Evolutionary conservation across 1,284 basidiomycete genomes (phyloP).

Genomic region (Neolentinus lepideus): DNA sequence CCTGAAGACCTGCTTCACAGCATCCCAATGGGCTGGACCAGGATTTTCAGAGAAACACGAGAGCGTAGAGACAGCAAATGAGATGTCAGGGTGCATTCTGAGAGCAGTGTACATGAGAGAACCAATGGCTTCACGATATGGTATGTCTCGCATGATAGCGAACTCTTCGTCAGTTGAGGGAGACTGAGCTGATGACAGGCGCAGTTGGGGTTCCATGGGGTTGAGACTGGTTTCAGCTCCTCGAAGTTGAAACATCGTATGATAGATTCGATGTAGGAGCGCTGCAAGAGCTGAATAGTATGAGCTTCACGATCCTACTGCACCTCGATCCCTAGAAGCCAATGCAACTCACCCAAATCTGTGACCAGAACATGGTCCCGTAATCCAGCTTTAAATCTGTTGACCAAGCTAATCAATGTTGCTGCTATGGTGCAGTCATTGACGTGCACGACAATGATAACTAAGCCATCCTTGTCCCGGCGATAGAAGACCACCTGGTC

Average conservation of each 20-base stretch:
- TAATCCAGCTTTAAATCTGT: conserved; percentile 6
- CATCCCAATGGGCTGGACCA: conserved; percentile 12
- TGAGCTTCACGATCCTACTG: conserved; percentile 4
- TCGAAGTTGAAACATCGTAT: conserved; percentile 17
- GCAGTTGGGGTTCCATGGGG: too few species aligned
- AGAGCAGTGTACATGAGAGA: conserved; percentile 11
- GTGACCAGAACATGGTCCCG: conserved; percentile 7
- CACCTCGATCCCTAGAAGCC: conserved; percentile 22
- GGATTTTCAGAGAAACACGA: conserved; percentile 12
- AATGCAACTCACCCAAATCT: conserved; percentile 13
- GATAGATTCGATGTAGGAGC: conserved; percentile 16
- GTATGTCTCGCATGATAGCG: conserved; percentile 16
- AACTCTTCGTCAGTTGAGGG: conserved; percentile 11
- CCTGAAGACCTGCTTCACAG: conserved; percentile 14
- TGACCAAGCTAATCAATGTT: neutral
- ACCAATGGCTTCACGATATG: conserved; percentile 17
- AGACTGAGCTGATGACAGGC: too few species aligned
- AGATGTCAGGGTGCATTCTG: conserved; percentile 16
- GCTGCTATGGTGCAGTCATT: conserved; percentile 21
- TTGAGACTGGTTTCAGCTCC: conserved; percentile 17
- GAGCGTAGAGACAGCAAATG: conserved; percentile 13
- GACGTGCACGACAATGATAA: conserved; percentile 21
- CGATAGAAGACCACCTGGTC: conserved; percentile 15
- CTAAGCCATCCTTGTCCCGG: neutral
- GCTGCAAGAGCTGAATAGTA: conserved; percentile 18